Base-by-base conservation (phyloP, 2,329 filamentous ascomycete genomes). In the Colletotrichum eleusines region DNA sequence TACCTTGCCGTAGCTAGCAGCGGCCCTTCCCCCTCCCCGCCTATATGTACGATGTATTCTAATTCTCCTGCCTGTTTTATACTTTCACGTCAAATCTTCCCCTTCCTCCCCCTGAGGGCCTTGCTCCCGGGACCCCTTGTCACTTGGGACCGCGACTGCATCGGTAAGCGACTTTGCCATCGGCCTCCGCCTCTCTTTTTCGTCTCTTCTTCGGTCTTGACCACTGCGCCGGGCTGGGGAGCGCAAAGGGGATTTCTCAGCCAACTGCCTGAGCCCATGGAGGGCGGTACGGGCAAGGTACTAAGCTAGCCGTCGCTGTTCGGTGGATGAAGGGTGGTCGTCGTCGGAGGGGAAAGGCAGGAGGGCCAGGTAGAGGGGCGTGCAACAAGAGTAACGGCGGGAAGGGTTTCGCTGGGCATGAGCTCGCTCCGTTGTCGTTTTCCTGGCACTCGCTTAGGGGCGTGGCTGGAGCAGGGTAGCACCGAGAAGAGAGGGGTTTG, bases 391-490 rank as follows among this genome's bases (percentile, higher is more conserved):
- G 31, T 16, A 40, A 53, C 28, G 67, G 57, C 51, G 57, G 44
- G 28, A 44, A 68, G 46, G 63, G 38, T 46, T 54, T 69, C 23
- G 58, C 46, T 60, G 48, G 48, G 60, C 62, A 44, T 66, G 48
- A 54, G 63, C 40, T 57, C 57, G 63, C 40, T 61, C 63, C 63
- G 55, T 70, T 55, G 67, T 70, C 48, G 61, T 68, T 60, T 60
- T 46, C 50, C 48, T 59, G 14, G 55, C 50, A 44, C 33, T 62
- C 28, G n/a, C 51, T 44, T 18, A 58, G 68, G 58, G 71, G 78
- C 73, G 77, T 78, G 77, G 69, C 69, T 75, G 73, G 71, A 79
- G 74, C 78, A 78, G 74, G 51, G 78, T 80, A 75, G 75, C 75
- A 79, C 78, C 74, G 76, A 75, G 18, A 57, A 33, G 53, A 61